Evolutionary conservation across 176 grass and related monocot genomes (phyloP).

Genomic region (Zoysia pacifica): DNA sequence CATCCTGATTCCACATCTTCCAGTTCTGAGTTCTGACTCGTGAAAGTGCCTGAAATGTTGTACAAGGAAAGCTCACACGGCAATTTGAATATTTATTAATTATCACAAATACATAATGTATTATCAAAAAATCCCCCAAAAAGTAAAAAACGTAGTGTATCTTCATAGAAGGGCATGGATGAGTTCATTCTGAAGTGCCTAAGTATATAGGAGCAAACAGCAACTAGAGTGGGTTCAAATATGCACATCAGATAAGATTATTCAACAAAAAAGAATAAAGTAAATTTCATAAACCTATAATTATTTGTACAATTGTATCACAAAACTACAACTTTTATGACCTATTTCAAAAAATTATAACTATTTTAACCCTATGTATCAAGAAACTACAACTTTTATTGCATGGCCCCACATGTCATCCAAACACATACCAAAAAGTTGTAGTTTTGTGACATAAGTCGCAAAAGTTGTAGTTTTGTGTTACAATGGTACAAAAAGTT

Average conservation of each 20-base stretch:
- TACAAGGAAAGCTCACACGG: background rate
- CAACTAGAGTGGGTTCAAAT: background rate
- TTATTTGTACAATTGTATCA: too few species aligned
- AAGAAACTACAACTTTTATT: too few species aligned
- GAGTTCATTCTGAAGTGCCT: background rate
- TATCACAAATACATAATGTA: background rate
- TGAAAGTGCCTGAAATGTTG: background rate
- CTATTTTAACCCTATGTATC: too few species aligned
- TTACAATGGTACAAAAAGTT: too few species aligned
- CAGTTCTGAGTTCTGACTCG: background rate
- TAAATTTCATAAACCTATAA: too few species aligned
- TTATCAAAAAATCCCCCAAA: background rate
- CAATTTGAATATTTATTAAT: background rate
- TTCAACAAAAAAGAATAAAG: background rate
- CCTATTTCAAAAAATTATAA: too few species aligned
- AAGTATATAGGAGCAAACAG: background rate
- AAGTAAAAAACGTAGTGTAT: background rate
- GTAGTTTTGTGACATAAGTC: too few species aligned
- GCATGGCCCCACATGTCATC: too few species aligned
- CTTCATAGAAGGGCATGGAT: background rate
- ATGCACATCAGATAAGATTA: background rate
- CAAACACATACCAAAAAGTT: too few species aligned
- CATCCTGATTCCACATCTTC: slow-evolving; percentile 7
- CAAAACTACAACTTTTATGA: too few species aligned
- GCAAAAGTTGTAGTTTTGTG: too few species aligned